Conservation (phyloP, 805 yeast genomes). For the Yamadazyma paraphyllophila region DNA sequence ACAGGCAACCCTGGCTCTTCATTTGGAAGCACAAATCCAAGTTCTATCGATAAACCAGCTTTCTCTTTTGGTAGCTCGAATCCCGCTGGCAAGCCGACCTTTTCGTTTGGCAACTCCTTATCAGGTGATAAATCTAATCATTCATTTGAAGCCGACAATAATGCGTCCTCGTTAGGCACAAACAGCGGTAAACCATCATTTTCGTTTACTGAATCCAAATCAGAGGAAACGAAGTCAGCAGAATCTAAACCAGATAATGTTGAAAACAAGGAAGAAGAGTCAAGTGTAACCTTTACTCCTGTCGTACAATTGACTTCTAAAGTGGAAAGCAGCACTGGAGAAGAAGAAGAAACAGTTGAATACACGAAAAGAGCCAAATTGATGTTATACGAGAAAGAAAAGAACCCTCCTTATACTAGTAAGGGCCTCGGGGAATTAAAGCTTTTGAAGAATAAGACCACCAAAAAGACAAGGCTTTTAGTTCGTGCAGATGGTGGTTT, state of each 20-base stretch:
- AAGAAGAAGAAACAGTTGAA: constrained; percentile 69
- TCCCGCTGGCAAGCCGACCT: background rate
- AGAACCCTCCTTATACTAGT: constrained; percentile 49
- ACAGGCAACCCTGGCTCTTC: constrained; percentile 14
- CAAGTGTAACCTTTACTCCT: constrained; percentile 46
- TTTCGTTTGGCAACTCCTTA: too few species aligned
- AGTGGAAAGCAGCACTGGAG: constrained; percentile 66
- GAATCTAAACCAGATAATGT: constrained; percentile 40
- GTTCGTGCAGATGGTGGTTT: constrained; percentile 89
- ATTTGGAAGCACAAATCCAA: constrained; percentile 8
- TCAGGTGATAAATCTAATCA: constrained; percentile 5
- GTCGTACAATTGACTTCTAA: constrained; percentile 42
- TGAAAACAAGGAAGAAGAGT: constrained; percentile 44
- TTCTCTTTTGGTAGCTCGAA: constrained; percentile 9
- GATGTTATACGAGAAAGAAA: constrained; percentile 51
- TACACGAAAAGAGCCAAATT: constrained; percentile 72
- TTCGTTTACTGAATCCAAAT: background rate
- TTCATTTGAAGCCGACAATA: constrained; percentile 14
- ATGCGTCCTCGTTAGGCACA: constrained; percentile 7
- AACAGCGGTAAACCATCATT: background rate
- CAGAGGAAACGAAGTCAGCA: constrained; percentile 2
- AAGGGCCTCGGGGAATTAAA: constrained; percentile 84
- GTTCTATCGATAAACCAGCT: constrained; percentile 13
- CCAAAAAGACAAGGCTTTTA: constrained; percentile 65
- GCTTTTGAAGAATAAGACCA: constrained; percentile 58